Conservation (phyloP, 1,284 basidiomycete genomes). For the Xanthoconium separans region DNA sequence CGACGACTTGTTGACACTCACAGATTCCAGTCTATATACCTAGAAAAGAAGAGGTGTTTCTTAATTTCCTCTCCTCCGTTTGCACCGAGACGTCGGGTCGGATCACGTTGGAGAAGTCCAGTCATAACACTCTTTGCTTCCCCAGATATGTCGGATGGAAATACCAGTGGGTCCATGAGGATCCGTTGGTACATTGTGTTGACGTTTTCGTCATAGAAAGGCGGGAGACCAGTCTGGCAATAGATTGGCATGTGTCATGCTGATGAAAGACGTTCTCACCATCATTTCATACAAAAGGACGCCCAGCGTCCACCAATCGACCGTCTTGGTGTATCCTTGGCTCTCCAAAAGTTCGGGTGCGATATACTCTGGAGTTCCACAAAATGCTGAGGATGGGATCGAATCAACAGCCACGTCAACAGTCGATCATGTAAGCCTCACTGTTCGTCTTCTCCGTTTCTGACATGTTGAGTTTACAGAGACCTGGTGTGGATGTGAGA, state of each 20-base stretch:
- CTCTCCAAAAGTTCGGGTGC: conserved; percentile 94
- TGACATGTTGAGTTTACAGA: conserved; percentile 99
- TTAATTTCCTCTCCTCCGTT: conserved; percentile 98
- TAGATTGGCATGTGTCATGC: conserved; percentile 1
- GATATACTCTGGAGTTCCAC: conserved; percentile 98
- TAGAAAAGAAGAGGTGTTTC: conserved; percentile 92
- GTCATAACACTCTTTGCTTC: conserved; percentile 91
- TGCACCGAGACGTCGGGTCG: conserved; percentile 79
- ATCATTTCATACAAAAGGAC: conserved; percentile 99
- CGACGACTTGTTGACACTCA: conserved; percentile 28
- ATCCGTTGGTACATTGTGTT: conserved; percentile 99
- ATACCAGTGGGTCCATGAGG: conserved; percentile 89
- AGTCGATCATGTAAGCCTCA: conserved; percentile 32
- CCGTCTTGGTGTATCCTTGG: conserved; percentile 98
- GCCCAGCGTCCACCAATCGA: conserved; percentile 99
- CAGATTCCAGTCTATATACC: conserved; percentile 90
- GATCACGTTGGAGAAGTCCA: conserved; percentile 88
- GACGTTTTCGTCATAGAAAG: conserved; percentile 98
- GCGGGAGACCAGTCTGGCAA: conserved; percentile 85
- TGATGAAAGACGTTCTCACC: conserved; percentile 38
- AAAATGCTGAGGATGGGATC: conserved; percentile 70
- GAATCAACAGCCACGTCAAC: conserved; percentile 3
- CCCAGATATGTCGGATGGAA: conserved; percentile 86
- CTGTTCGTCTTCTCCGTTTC: conserved; percentile 98
- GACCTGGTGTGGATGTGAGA: conserved; percentile 45